Evolutionary conservation across 345 rosid genomes (phyloP).

Genomic region (Euphorbia pulcherrima): DNA sequence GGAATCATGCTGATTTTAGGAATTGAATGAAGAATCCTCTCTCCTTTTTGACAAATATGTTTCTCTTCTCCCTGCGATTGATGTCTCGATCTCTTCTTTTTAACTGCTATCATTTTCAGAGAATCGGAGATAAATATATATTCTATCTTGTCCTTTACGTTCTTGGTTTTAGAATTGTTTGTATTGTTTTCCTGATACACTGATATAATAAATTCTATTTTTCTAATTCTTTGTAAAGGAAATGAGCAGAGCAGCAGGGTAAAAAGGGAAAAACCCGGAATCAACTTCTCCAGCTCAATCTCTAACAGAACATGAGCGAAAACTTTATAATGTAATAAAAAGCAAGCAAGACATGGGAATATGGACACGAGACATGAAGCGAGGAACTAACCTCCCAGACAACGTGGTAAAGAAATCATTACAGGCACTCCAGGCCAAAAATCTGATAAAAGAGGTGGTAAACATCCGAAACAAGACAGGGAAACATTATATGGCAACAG

Average conservation of each 20-base stretch:
- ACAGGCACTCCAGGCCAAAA: slow-evolving; percentile 38
- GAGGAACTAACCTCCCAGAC: slow-evolving; percentile 36
- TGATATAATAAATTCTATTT: background rate
- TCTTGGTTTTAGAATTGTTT: background rate
- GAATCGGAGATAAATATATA: no score
- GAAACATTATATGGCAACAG: slow-evolving; percentile 54
- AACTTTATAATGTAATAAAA: slow-evolving; percentile 38
- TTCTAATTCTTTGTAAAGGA: background rate
- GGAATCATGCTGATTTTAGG: no score
- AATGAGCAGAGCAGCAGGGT: slow-evolving; percentile 19
- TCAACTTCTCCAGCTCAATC: slow-evolving; percentile 25
- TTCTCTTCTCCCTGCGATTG: no score
- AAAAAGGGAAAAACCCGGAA: slow-evolving; percentile 55
- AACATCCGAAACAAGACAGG: slow-evolving; percentile 51
- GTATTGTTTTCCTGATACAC: background rate
- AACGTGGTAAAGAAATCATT: slow-evolving; percentile 35
- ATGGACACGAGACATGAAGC: slow-evolving; percentile 43
- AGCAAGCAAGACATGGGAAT: slow-evolving; percentile 62
- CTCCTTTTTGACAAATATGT: no score
- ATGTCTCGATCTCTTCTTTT: no score
- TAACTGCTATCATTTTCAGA: no score
- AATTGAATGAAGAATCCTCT: no score
- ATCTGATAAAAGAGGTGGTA: slow-evolving; percentile 57
- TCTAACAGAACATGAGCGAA: slow-evolving; percentile 49
- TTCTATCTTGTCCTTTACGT: no score